Evolutionary conservation across 352 stramenopile genomes (phyloP), one percentile per base, ranked within the genome.

Genomic region (Phytophthora cryptogea): DNA sequence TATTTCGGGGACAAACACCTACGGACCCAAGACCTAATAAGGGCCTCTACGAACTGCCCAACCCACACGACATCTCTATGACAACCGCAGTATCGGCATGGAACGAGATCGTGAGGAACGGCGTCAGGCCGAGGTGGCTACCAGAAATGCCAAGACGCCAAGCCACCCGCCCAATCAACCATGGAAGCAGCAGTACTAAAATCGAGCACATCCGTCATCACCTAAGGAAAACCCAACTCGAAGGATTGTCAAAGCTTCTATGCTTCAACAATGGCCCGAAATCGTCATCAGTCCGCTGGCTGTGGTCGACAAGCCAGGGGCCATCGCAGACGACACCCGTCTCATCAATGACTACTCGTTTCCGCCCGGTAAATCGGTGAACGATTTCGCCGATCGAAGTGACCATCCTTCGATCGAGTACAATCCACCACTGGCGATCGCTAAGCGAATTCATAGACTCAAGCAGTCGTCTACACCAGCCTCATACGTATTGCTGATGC

Each of bases 361-460:
- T 35, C 59, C 51, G 23, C 30, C 20, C 13, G 44, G 35, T 20
- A 23, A 14, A 39, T 62, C 59, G 5, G 51, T 66, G 42, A 66
- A 70, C 56, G 49, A 66, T 55, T 70, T 55, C 45, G 66, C 55
- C 7, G 54, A 70, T 46, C 36, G 45, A 4, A 52, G 30, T 52
- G 31, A 62, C 20, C 39, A 62, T 54, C 50, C 36, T 37, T 7
- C 35, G 3, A 57, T 62, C 11, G 57, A 37, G 32, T 67, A 63
- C 52, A 63, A 67, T 49, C 57, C 46, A 31, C 51, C 63, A 20
- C 2, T 35, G 0, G 51, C 43, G 16, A 67, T 71, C 16, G 46
- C 63, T 35, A 16, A 32, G 14, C 56, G 42, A 33, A 67, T 60
- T 8, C 28, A 59, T 32, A n/a, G n/a, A 31, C 47, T 69, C 2